A percentile compares a stretch with the other conserved stretches of the same genome.
Evolutionary conservation across 768 basidiomycete species (phyloP).

Genomic region (Kwoniella shandongensis): DNA sequence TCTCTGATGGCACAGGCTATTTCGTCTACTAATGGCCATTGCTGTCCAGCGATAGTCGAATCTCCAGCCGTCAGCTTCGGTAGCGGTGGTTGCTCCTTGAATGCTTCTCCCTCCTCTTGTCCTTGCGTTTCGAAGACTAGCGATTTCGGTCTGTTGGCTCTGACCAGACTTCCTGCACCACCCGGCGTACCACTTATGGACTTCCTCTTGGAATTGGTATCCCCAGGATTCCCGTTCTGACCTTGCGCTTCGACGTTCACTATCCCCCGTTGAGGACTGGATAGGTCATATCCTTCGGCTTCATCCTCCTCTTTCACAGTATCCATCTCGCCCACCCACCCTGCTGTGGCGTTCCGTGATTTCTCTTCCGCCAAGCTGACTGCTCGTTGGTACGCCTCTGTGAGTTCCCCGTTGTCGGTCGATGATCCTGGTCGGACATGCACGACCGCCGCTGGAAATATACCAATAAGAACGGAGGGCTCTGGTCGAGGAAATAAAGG

Average conservation of each 20-base stretch:
- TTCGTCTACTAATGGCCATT: conserved; percentile 92
- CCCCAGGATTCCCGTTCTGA: conserved; percentile 1
- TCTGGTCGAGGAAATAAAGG: conserved; percentile 34
- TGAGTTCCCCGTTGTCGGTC: conserved; percentile 81
- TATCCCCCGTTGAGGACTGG: conserved; percentile 14
- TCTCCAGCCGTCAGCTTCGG: conserved; percentile 94
- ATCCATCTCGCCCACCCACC: conserved; percentile 56
- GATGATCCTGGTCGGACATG: conserved; percentile 80
- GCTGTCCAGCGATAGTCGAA: conserved; percentile 78
- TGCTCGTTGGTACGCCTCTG: conserved; percentile 66
- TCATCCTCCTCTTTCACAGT: conserved; percentile 65
- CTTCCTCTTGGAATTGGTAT: conserved; percentile 2
- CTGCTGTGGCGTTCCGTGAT: conserved; percentile 14
- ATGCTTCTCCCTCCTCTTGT: conserved; percentile 15
- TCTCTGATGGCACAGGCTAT: conserved; percentile 94
- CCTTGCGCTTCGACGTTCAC: conserved; percentile 6
- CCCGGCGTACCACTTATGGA: conserved; percentile 8
- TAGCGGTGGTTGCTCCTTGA: conserved; percentile 56
- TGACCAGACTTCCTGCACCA: conserved; percentile 1
- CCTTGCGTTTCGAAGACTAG: conserved; percentile 22
- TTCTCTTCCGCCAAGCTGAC: conserved; percentile 26
- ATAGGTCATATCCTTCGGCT: conserved; percentile 16
- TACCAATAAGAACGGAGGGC: conserved; percentile 76
- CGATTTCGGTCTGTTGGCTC: conserved; percentile 36
- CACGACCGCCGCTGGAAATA: conserved; percentile 87